A percentile compares a stretch with the other conserved stretches of the same genome.
Conservation (phyloP, 208 protist species). For the Wallacemonas sp. region DNA sequence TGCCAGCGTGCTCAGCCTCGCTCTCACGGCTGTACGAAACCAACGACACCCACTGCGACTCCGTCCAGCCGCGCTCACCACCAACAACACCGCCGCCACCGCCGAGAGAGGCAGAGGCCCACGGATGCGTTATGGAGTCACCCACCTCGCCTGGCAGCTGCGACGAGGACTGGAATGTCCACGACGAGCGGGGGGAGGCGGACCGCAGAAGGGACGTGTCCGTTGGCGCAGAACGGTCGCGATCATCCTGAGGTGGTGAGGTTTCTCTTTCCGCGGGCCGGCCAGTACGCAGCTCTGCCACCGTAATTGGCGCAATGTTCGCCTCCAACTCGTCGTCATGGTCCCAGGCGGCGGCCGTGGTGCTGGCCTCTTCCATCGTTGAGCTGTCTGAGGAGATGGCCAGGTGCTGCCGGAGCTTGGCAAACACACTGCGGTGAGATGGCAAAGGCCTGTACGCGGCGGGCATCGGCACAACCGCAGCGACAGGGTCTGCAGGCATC, state of each 20-base stretch:
- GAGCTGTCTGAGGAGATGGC: conserved; percentile 6
- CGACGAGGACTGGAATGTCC: conserved; percentile 42
- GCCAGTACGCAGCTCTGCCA: conserved; percentile 5
- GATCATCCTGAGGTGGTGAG: too few species aligned
- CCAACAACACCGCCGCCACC: neutral
- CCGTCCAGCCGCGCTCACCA: neutral
- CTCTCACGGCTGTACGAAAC: neutral
- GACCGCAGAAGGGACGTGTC: too few species aligned
- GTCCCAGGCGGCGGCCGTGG: neutral
- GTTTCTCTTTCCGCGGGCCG: too few species aligned
- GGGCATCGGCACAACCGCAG: neutral
- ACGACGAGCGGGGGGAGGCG: conserved; percentile 29
- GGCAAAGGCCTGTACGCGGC: neutral
- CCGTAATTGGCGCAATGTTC: neutral
- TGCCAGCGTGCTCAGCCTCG: neutral
- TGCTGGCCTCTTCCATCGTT: neutral
- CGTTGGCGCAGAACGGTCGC: too few species aligned
- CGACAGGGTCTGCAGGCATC: too few species aligned
- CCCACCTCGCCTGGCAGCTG: neutral
- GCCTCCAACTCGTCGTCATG: neutral
- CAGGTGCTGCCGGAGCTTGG: conserved; percentile 5
- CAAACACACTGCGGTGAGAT: conserved; percentile 6
- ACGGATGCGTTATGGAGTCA: conserved; percentile 9
- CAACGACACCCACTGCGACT: neutral
- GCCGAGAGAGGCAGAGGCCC: neutral